These are phyloP conservation scores for carrot (Daucus carota) DNA, from an alignment of 129 eudicot species.

Conservation along the genomic window DNA sequence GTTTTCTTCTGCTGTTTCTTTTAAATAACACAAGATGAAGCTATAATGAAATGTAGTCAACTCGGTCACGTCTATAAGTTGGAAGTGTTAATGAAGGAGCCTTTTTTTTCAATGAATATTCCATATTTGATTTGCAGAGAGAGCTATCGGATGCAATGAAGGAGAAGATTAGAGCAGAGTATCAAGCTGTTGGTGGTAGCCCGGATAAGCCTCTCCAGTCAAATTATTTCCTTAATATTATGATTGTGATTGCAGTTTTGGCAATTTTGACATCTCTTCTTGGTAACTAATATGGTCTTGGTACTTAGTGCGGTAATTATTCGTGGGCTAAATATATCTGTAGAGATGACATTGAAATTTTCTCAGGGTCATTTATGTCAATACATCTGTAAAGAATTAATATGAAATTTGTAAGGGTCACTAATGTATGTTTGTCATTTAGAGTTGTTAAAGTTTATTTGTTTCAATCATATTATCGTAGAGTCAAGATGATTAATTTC, in stretches of 20 bases:
- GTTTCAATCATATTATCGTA: neutral
- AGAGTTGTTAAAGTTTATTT: neutral
- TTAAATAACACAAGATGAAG: constrained; percentile 53
- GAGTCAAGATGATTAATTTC: neutral
- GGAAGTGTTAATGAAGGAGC: constrained; percentile 42
- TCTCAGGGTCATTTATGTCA: neutral
- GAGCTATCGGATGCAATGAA: constrained; percentile 86
- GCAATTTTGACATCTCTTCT: constrained; percentile 70
- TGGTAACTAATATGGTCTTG: constrained; percentile 40
- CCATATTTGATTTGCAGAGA: constrained; percentile 88
- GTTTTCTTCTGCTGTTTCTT: constrained; percentile 48
- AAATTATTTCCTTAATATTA: constrained; percentile 89
- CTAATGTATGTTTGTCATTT: neutral
- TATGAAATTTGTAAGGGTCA: neutral
- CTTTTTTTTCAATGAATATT: constrained; percentile 52
- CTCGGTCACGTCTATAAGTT: constrained; percentile 30
- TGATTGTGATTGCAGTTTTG: constrained; percentile 78
- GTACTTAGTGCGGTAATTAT: neutral
- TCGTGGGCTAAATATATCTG: neutral
- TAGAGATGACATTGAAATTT: neutral
- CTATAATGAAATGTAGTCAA: constrained; percentile 37
- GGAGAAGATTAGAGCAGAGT: constrained; percentile 89
- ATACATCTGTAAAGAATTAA: neutral
- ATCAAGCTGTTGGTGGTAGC: constrained; percentile 81
- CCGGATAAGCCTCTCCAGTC: constrained; percentile 92